A percentile compares a stretch with the other conserved stretches of the same genome.
phyloP scores from a whole-genome alignment of 2,329 filamentous ascomycete species.

The Ceratocystis harringtonii region DNA sequence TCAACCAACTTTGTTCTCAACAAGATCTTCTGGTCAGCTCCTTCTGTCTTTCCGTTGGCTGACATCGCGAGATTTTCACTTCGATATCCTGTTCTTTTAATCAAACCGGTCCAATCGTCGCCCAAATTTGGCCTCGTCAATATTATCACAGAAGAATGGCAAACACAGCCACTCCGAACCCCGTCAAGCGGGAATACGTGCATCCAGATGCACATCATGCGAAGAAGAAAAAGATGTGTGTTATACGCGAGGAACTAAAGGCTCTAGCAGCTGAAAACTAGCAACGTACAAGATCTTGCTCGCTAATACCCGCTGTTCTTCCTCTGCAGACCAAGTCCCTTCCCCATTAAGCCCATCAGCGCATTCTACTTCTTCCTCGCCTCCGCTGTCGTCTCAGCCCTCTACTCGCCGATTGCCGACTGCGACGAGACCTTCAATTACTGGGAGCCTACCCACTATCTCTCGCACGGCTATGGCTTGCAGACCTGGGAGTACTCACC shows the following conservation, averaged over 20 bases:
- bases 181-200: slow-evolving; percentile 27
- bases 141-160: background rate
- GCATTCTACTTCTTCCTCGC: slow-evolving; percentile 69
- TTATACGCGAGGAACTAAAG: background rate
- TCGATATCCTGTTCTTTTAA: no score
- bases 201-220: slow-evolving; percentile 37
- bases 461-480: slow-evolving; percentile 79
- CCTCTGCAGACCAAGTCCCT: slow-evolving; percentile 15
- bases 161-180: slow-evolving; percentile 20
- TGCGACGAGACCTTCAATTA: slow-evolving; percentile 99
- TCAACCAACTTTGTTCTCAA: no score
- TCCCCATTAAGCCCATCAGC: slow-evolving; percentile 51
- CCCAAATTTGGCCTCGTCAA: no score
- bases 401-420: slow-evolving; percentile 84
- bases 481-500: slow-evolving; percentile 99
- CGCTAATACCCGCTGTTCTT: background rate
- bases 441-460: slow-evolving; percentile 93
- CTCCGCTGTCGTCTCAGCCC: slow-evolving; percentile 59
- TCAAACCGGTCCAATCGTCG: no score
- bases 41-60: no score
- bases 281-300: background rate
- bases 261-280: no score
- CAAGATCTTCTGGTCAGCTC: background rate
- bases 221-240: slow-evolving; percentile 33
- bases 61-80: no score